A percentile compares a stretch with the other conserved stretches of the same genome.
phyloP scores from a whole-genome alignment of 1,284 basidiomycete genomes.

The Tilletia caries region DNA sequence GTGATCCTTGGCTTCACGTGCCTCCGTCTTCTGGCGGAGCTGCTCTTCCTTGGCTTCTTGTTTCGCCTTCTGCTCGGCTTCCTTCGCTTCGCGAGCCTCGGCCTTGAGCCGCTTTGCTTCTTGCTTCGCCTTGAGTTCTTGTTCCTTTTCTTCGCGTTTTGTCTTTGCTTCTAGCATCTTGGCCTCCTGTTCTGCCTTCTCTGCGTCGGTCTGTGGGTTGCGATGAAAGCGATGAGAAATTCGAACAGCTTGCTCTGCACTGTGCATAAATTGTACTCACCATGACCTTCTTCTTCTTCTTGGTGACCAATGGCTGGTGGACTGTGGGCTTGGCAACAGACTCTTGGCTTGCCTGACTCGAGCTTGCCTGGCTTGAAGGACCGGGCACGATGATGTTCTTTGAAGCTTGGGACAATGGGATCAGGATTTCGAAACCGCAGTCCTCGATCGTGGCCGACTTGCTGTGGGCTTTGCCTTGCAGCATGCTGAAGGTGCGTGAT shows the following conservation, averaged over 20 bases:
- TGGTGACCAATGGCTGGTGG: constrained; percentile 20
- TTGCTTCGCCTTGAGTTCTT: constrained; percentile 51
- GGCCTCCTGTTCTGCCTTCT: constrained; percentile 38
- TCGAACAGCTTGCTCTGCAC: neutral
- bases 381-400: too few species aligned
- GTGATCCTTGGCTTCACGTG: constrained; percentile 29
- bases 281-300: constrained; percentile 29
- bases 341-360: too few species aligned
- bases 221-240: constrained; percentile 11
- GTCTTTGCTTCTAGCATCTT: constrained; percentile 49
- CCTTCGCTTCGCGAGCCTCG: constrained; percentile 17
- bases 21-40: constrained; percentile 3
- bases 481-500: neutral
- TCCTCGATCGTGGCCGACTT: constrained; percentile 3
- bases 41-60: constrained; percentile 7
- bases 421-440: constrained; percentile 5
- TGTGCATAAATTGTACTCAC: constrained; percentile 23
- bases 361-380: too few species aligned
- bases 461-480: neutral
- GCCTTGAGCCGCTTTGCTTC: constrained; percentile 62
- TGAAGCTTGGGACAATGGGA: neutral
- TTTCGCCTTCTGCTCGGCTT: constrained; percentile 22
- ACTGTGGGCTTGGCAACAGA: neutral
- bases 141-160: constrained; percentile 33
- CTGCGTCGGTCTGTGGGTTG: constrained; percentile 22